These are phyloP conservation scores for Saccharata proteae DNA, from an alignment of 2,329 filamentous ascomycete genomes.

Conservation along the genomic window DNA sequence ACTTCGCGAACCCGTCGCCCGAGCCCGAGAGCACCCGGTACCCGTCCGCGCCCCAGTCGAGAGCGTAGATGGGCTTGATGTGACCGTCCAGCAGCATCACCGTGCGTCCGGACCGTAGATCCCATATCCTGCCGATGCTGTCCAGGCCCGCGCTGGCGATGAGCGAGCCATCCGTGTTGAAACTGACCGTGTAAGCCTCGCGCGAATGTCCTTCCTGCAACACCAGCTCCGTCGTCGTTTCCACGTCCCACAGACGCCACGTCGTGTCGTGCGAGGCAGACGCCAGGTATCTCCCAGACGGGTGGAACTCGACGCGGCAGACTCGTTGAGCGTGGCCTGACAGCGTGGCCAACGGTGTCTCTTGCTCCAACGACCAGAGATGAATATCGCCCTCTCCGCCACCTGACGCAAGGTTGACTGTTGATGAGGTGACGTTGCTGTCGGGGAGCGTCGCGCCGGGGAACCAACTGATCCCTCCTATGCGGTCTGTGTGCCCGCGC, in stretches of 20 bases:
- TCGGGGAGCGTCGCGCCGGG: slow-evolving; percentile 66
- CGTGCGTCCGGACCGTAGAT: slow-evolving; percentile 79
- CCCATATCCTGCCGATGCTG: slow-evolving; percentile 92
- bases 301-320: slow-evolving; percentile 87
- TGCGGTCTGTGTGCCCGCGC: slow-evolving; percentile 75
- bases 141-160: slow-evolving; percentile 87
- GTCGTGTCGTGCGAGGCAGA: slow-evolving; percentile 94
- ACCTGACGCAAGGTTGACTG: slow-evolving; percentile 78
- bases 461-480: slow-evolving; percentile 84
- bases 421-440: slow-evolving; percentile 56
- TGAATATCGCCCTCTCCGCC: slow-evolving; percentile 80
- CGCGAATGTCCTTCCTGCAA: slow-evolving; percentile 91
- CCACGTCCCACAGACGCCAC: slow-evolving; percentile 92
- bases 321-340: slow-evolving; percentile 78
- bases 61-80: slow-evolving; percentile 82
- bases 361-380: slow-evolving; percentile 78
- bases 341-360: slow-evolving; percentile 72
- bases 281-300: slow-evolving; percentile 77
- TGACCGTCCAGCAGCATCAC: slow-evolving; percentile 93
- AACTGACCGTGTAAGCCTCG: slow-evolving; percentile 80
- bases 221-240: slow-evolving; percentile 69
- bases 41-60: slow-evolving; percentile 88
- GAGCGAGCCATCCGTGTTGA: slow-evolving; percentile 83
- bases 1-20: slow-evolving; percentile 91
- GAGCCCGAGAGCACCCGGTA: slow-evolving; percentile 88